Evolutionary conservation across 129 eudicot genomes (phyloP).

Genomic region (Flaveria trinervia): DNA sequence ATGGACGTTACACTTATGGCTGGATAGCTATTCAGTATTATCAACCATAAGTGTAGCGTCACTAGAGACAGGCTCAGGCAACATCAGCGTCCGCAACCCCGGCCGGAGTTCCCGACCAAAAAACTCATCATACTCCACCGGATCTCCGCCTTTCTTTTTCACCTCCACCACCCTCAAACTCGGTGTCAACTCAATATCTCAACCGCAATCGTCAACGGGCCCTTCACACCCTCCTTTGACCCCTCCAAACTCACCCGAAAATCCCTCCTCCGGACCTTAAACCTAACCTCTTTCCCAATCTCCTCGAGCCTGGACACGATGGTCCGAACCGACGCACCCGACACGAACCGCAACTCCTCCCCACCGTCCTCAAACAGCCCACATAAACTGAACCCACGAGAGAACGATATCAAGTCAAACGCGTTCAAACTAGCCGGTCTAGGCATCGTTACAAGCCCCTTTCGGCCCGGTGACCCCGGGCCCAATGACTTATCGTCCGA

Average conservation of each 20-base stretch:
- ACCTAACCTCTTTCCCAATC: slow-evolving; percentile 13
- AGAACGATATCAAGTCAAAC: slow-evolving; percentile 17
- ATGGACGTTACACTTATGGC: not conserved
- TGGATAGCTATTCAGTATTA: not conserved
- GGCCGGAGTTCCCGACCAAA: not conserved
- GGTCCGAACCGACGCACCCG: not conserved
- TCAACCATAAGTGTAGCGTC: not conserved
- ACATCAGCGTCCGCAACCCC: not conserved
- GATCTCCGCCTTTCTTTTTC: not conserved
- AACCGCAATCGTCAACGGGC: slow-evolving; percentile 7
- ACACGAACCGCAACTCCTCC: slow-evolving; percentile 13
- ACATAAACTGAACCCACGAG: slow-evolving; percentile 17
- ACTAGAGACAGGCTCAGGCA: not conserved
- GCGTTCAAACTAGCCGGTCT: slow-evolving; percentile 22
- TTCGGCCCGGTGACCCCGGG: too few species aligned
- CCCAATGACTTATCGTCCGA: not conserved
- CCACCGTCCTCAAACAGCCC: slow-evolving; percentile 20
- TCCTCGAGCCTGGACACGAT: not conserved
- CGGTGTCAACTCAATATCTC: slow-evolving; percentile 19
- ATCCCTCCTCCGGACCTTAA: slow-evolving; percentile 10
- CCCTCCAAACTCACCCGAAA: slow-evolving; percentile 19
- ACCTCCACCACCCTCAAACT: slow-evolving; percentile 12
- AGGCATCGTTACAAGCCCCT: not conserved
- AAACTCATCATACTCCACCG: slow-evolving; percentile 1
- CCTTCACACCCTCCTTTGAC: slow-evolving; percentile 17